Evolutionary conservation across 768 basidiomycete genomes (phyloP).

Genomic region (Mycena maculata): DNA sequence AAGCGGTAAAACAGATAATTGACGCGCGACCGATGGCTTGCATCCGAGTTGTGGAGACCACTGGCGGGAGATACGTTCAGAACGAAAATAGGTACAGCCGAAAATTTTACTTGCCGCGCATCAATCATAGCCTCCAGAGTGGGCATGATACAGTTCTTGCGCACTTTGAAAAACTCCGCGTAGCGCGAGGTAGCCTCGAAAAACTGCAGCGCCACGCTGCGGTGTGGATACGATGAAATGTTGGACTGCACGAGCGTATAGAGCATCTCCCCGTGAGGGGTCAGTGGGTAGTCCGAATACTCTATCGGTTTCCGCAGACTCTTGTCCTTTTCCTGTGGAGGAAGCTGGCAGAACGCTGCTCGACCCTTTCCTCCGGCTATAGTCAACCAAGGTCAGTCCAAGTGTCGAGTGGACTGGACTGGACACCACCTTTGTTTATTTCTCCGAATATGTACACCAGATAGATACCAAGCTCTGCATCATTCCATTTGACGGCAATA

Average conservation of each 20-base stretch:
- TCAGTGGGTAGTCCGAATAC: conserved; percentile 86
- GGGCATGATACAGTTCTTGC: conserved; percentile 88
- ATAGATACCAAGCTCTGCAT: conserved; percentile 94
- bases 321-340: conserved; percentile 74
- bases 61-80: conserved; percentile 52
- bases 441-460: conserved; percentile 95
- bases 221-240: conserved; percentile 85
- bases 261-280: conserved; percentile 91
- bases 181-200: conserved; percentile 95
- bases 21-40: conserved; percentile 76
- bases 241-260: conserved; percentile 85
- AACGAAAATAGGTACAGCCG: not conserved
- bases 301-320: conserved; percentile 73
- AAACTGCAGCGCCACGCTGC: conserved; percentile 87
- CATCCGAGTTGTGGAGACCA: conserved; percentile 85
- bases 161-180: conserved; percentile 95
- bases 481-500: conserved; percentile 83
- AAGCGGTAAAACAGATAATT: conserved; percentile 96
- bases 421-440: conserved; percentile 81
- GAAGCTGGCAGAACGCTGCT: conserved; percentile 86
- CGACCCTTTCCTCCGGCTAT: conserved; percentile 83
- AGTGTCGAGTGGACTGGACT: not conserved
- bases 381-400: conserved; percentile 24
- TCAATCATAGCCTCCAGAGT: conserved; percentile 92
- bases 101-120: conserved; percentile 65